A percentile compares a stretch with the other conserved stretches of the same genome.
Conservation (phyloP, 495 filamentous ascomycete species). For the Neurospora cerealis region DNA sequence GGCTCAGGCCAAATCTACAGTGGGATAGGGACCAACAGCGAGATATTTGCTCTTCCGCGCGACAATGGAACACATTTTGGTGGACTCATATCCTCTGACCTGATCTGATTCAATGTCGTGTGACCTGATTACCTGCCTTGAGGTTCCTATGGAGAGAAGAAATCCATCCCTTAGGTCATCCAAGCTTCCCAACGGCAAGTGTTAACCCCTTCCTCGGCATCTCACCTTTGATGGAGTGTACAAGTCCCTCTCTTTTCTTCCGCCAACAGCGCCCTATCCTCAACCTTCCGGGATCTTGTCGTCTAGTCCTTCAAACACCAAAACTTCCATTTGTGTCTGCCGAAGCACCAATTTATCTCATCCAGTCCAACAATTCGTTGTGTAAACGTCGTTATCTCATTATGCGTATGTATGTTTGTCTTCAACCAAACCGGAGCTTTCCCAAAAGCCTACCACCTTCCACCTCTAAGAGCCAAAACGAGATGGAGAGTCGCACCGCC, state of each 20-base stretch:
- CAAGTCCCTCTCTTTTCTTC: neutral
- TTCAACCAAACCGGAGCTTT: neutral
- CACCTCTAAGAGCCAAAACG: slow-evolving; percentile 86
- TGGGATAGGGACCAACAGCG: neutral
- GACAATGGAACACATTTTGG: neutral
- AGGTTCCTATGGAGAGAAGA: neutral
- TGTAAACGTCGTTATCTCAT: neutral
- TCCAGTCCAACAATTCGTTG: neutral
- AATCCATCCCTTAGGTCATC: neutral
- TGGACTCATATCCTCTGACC: neutral
- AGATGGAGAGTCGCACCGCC: slow-evolving; percentile 91
- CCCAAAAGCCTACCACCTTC: slow-evolving; percentile 19
- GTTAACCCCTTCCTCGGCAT: neutral
- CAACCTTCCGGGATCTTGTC: neutral
- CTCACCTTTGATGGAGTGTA: neutral
- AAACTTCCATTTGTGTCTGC: neutral
- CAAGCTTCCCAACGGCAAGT: neutral
- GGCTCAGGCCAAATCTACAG: neutral
- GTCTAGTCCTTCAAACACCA: neutral
- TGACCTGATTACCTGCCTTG: neutral
- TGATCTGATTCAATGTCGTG: neutral
- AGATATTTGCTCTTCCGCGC: neutral
- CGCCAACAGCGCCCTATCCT: neutral
- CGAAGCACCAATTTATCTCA: neutral
- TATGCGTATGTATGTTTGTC: neutral